Evolutionary conservation across 129 eudicot genomes (phyloP), one percentile per base, ranked within the genome.

Genomic region (Saussurea involucrata): DNA sequence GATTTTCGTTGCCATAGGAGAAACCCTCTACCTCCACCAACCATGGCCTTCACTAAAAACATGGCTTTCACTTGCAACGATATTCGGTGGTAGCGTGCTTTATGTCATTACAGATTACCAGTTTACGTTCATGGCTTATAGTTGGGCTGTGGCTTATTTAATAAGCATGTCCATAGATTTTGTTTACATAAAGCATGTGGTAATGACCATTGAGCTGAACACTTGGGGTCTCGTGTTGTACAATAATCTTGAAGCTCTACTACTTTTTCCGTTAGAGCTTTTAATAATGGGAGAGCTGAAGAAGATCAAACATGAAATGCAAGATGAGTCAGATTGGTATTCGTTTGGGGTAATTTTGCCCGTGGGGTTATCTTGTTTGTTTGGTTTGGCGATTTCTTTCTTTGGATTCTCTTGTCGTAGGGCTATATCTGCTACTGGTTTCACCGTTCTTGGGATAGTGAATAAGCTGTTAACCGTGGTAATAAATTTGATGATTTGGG

Each of bases 161-260:
- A 88, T 92, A 68, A 92, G 97, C 90, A 95, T 92, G 99, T 89
- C 99, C 1, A 90, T 95, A 44, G 99, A 95, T 88, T 95, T 95
- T 84, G 97, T 95, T 34, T 95, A 95, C 91, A 95, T 90, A 11
- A 95, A 95, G 85, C 97, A 95, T 72, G 99, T 95, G 76, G 96
- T 95, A 27, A 95, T 95, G 99, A 95, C 99, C 5, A 92, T 95
- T 44, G 99, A 97, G 15, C 73, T 95, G 37, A 95, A 90, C 89
- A 95, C 99, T 1, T 95, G 99, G 99, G 99, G 97, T 20, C 91
- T 95, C 13, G 99, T 95, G 79, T 53, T 95, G 78, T 95, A 95
- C 84, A 95, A 95, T 81, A 95, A 95, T 77, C 97, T 95, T 24
- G 99, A 95, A 87, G 99, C 99, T 68, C 66, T 95, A 67, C 79